A percentile compares a stretch with the other conserved stretches of the same genome.
Conservation (phyloP, 2,329 filamentous ascomycete genomes). For the Fragosphaeria purpurea region DNA sequence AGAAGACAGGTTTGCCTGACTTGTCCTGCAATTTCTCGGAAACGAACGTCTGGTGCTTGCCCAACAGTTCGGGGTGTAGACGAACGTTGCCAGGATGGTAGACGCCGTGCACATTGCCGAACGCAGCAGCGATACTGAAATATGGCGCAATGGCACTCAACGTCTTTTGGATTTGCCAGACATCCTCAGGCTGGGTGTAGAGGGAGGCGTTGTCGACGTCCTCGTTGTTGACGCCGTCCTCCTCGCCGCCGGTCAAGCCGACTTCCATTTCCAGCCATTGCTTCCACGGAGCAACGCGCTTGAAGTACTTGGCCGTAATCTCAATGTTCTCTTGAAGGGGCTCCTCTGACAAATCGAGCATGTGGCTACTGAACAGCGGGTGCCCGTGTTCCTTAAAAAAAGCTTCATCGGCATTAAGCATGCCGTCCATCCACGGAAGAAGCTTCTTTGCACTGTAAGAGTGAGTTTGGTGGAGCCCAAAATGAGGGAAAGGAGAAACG, state of each 20-base stretch:
- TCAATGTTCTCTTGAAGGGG: slow-evolving; percentile 79
- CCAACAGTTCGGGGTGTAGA: slow-evolving; percentile 88
- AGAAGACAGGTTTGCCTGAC: slow-evolving; percentile 89
- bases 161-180: slow-evolving; percentile 81
- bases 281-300: slow-evolving; percentile 92
- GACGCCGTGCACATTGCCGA: slow-evolving; percentile 98
- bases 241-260: slow-evolving; percentile 61
- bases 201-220: slow-evolving; percentile 92
- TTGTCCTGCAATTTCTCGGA: slow-evolving; percentile 63
- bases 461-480: no score
- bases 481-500: not conserved
- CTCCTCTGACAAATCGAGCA: slow-evolving; percentile 97
- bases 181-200: slow-evolving; percentile 97
- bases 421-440: slow-evolving; percentile 92
- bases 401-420: slow-evolving; percentile 86
- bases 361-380: slow-evolving; percentile 86
- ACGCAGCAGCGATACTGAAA: slow-evolving; percentile 96
- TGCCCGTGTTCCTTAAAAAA: slow-evolving; percentile 91
- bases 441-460: slow-evolving; percentile 89
- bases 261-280: slow-evolving; percentile 99
- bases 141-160: slow-evolving; percentile 80
- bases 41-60: slow-evolving; percentile 92
- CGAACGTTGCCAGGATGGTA: slow-evolving; percentile 76
- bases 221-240: slow-evolving; percentile 78
- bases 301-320: slow-evolving; percentile 86